A percentile compares a stretch with the other conserved stretches of the same genome.
These are phyloP conservation scores for Podila horticola DNA, from an alignment of 192 early-diverging fungal species.

Conservation along the genomic window DNA sequence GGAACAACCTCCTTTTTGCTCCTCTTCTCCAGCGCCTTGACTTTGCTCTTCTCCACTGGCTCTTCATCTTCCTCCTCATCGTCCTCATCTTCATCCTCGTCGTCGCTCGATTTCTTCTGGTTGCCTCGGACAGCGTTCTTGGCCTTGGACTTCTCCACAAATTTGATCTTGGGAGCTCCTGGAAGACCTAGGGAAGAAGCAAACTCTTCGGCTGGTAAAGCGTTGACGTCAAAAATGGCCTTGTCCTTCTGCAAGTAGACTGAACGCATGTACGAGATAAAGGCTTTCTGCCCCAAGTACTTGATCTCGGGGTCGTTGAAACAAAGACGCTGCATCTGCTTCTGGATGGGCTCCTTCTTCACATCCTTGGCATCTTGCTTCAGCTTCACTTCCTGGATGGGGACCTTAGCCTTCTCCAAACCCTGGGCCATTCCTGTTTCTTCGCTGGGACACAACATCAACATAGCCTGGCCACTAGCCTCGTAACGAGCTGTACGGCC, in stretches of 20 bases:
- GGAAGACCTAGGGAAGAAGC: conserved; percentile 93
- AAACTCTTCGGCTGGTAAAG: conserved; percentile 87
- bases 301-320: conserved; percentile 96
- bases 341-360: conserved; percentile 81
- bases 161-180: conserved; percentile 95
- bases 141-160: conserved; percentile 71
- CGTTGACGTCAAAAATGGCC: conserved; percentile 86
- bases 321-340: conserved; percentile 91
- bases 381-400: conserved; percentile 89
- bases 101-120: conserved; percentile 57
- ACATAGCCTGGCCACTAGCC: conserved; percentile 84
- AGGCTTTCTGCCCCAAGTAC: conserved; percentile 96
- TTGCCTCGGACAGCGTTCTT: conserved; percentile 79
- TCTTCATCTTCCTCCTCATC: conserved; percentile 51
- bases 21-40: conserved; percentile 41
- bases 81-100: conserved; percentile 38
- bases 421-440: conserved; percentile 82
- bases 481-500: conserved; percentile 97
- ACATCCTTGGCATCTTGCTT: conserved; percentile 69
- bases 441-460: conserved; percentile 92
- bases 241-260: conserved; percentile 94
- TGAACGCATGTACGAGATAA: conserved; percentile 95
- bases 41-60: conserved; percentile 32
- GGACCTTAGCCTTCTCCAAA: conserved; percentile 80
- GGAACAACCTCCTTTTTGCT: conserved; percentile 48